Conservation (phyloP, 129 eudicot species). For the Logfia minima region DNA sequence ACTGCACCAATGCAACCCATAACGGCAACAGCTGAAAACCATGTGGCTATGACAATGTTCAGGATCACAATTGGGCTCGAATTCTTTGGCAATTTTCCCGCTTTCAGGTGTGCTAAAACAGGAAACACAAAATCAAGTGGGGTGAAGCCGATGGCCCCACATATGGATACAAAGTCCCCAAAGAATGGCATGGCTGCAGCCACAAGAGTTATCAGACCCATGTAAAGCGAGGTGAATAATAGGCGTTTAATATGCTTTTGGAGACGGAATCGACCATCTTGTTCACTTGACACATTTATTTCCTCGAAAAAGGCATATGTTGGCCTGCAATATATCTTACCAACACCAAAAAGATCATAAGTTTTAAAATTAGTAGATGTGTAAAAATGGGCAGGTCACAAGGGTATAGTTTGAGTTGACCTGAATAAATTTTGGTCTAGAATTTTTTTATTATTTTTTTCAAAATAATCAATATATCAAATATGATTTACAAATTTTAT, state of each 20-base stretch:
- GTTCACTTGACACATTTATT: conserved; percentile 11
- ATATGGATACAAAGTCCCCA: conserved; percentile 53
- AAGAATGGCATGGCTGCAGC: conserved; percentile 56
- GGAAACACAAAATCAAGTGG: conserved; percentile 68
- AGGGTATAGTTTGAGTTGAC: background rate
- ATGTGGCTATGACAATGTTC: conserved; percentile 43
- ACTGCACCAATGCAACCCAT: conserved; percentile 58
- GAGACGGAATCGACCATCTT: background rate
- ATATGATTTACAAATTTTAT: background rate
- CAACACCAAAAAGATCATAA: background rate
- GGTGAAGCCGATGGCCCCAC: conserved; percentile 60
- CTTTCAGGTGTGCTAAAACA: conserved; percentile 51
- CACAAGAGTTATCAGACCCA: conserved; percentile 40
- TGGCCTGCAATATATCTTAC: conserved; percentile 58
- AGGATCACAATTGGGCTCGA: conserved; percentile 27
- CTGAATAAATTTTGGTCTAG: background rate
- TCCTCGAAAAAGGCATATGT: conserved; percentile 48
- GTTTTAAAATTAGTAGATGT: background rate
- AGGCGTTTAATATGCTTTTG: conserved; percentile 22
- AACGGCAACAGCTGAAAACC: conserved; percentile 56
- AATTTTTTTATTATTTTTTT: background rate
- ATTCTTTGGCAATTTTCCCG: conserved; percentile 34
- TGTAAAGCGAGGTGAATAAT: conserved; percentile 36
- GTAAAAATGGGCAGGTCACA: background rate
- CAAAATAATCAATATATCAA: background rate